These are phyloP conservation scores for Hypoxylon sp. DNA, from an alignment of 2,329 filamentous ascomycete species.

Conservation along the genomic window DNA sequence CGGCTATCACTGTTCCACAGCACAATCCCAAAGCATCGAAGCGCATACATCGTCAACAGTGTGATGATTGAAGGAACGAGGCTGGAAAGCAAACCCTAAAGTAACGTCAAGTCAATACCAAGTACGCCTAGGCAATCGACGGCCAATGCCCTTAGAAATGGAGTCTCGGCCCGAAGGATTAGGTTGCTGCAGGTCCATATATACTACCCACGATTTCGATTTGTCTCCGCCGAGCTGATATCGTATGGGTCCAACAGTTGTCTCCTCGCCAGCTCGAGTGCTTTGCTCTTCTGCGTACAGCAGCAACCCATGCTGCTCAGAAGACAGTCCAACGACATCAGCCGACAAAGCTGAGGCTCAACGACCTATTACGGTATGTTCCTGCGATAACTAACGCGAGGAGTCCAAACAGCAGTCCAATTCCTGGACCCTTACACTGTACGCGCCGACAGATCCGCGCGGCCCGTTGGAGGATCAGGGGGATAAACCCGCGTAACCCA, in stretches of 20 bases:
- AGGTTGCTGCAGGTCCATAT: not conserved
- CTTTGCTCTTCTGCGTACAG: not conserved
- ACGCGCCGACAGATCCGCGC: no score
- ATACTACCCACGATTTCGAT: not conserved
- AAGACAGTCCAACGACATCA: no score
- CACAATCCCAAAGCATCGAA: not conserved
- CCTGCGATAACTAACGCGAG: not conserved
- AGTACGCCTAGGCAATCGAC: not conserved
- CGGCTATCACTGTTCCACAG: not conserved
- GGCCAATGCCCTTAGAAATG: constrained; percentile 9
- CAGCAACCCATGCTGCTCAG: not conserved
- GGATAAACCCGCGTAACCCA: no score
- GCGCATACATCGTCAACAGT: no score
- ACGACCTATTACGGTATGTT: not conserved
- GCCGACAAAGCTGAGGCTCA: not conserved
- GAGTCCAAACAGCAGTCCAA: not conserved
- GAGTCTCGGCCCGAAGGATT: constrained; percentile 21
- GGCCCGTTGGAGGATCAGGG: constrained; percentile 1
- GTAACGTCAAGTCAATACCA: not conserved
- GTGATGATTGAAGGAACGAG: no score
- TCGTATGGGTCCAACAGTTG: not conserved
- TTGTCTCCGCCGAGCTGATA: not conserved
- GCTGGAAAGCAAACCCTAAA: no score
- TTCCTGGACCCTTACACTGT: no score
- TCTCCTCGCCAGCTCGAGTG: not conserved